Evolutionary conservation across 768 basidiomycete species (phyloP), one percentile per base, ranked within the genome.

Genomic region (Pleurotus platypus): DNA sequence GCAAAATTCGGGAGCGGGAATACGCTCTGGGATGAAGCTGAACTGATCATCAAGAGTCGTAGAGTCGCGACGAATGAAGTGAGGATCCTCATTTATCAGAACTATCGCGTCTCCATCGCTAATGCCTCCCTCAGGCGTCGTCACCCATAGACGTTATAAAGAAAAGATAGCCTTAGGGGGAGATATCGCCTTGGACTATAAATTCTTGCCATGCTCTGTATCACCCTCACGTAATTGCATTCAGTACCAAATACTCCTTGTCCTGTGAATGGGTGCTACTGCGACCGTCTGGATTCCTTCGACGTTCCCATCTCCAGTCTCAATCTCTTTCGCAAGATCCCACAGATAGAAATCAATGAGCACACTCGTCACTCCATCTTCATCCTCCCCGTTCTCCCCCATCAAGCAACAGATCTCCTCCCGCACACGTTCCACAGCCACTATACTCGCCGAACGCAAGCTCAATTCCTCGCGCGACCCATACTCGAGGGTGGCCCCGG

Each of bases 321-420:
- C 90, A 4, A 92, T 72, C 61, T 78, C 79, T 70, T 92, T 91
- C 27, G 88, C 90, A 58, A 93, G 67, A 67, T 94, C 92, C 92
- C 92, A 97, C 9, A 94, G 70, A 72, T 90, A 95, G 65, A 97
- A 93, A 66, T 97, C 94, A 50, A 93, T 89, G 59, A 96, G 63
- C 46, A 94, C 92, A 61, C 89, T 91, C 66, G 82, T 88, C 39
- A 91, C 71, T 46, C 63, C 62, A 35, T 69, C 70, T 30, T 67
- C 67, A 11, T 58, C 63, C 7, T 61, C 59, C 13, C 65, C 66
- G 42, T 51, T 68, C 48, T 58, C 64, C 55, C 57, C 62, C 18
- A 71, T 72, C 16, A 77, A 49, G n/a, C 62, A 61, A 39, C 75
- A 51, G 55, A 92, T 88, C 61, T 83, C 81, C 39, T 76, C 74